Conservation (phyloP, 768 basidiomycete species). For the Leccinellum luteum region DNA sequence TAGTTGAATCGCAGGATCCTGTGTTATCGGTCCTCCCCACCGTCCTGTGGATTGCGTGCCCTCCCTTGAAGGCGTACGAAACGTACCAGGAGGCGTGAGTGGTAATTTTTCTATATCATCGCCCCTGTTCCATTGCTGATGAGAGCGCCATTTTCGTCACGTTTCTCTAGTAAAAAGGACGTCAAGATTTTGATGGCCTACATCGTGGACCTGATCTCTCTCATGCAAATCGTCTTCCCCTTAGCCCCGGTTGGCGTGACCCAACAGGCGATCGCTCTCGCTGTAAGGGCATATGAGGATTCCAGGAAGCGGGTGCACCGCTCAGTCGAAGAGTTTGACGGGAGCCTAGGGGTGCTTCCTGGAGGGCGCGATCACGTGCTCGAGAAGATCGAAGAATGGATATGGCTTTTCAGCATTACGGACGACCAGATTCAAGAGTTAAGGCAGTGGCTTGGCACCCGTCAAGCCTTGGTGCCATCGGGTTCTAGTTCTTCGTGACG, state of each 20-base stretch:
- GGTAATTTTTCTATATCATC: neutral
- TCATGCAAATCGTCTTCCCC: constrained; percentile 15
- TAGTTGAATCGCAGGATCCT: neutral
- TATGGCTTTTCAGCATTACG: constrained; percentile 11
- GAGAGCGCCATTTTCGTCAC: neutral
- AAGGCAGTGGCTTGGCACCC: neutral
- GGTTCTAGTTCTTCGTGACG: neutral
- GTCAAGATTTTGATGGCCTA: constrained; percentile 15
- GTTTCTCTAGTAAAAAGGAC: constrained; percentile 2
- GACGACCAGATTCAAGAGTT: constrained; percentile 6
- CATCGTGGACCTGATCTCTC: constrained; percentile 12
- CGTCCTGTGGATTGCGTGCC: neutral
- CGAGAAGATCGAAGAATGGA: constrained; percentile 9
- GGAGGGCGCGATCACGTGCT: constrained; percentile 11
- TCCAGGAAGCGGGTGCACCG: neutral
- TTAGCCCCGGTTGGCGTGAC: neutral
- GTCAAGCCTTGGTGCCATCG: neutral
- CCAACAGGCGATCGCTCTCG: neutral
- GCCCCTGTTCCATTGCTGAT: neutral
- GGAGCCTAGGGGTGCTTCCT: neutral
- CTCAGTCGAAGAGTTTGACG: constrained; percentile 1
- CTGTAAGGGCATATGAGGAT: constrained; percentile 1
- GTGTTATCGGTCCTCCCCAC: neutral
- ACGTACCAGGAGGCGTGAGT: constrained; percentile 11
- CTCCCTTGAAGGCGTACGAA: neutral